Base-by-base conservation (phyloP, 805 yeast genomes). In the Suhomyces sp. region DNA sequence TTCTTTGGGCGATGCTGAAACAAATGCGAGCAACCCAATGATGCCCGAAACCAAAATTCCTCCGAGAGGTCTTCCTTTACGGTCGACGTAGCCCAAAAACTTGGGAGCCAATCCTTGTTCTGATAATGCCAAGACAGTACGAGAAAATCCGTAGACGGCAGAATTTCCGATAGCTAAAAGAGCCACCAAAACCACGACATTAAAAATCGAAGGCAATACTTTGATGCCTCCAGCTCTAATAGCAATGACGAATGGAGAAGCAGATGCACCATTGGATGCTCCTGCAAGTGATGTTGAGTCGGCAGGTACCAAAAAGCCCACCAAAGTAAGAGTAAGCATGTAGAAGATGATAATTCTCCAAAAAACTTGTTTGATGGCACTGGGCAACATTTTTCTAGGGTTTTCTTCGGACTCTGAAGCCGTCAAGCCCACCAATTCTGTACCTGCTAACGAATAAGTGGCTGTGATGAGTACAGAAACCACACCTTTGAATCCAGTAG, bases 181-280 rank as follows among this genome's bases (percentile, higher is more conserved):
- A 8, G 77, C 65, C n/a, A 73, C 65, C 43, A 74, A 61, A 13
- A 74, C 76, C 17, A 74, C 63, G 40, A 73, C 77, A 51, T 74
- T 74, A 63, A 74, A 72, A 25, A 74, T 71, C 3, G 77, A 72
- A 6, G 78, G 77, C 46, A 74, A 66, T 2, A 66, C 78, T 39
- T 63, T 65, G 50, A 74, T 74, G 10, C 77, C 73, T 4, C 76
- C 78, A 3, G 63, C 60, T 52, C 69, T 64, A 54, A 74, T 74
- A 43, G 78, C 77, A 53, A 74, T 68, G 35, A 74, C 78, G 51
- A 74, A 74, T 0, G 78, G 77, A 10, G 74, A 68, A 2, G 76
- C 75, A 15, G 73, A 67, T 1, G 73, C 66, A 41, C 60, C 64
- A 2, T 27, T 12, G 33, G 71, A 60, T 17, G 64, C 56, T 10